Conservation (phyloP, 345 rosid genomes). For the Citrus mangshanensis region DNA sequence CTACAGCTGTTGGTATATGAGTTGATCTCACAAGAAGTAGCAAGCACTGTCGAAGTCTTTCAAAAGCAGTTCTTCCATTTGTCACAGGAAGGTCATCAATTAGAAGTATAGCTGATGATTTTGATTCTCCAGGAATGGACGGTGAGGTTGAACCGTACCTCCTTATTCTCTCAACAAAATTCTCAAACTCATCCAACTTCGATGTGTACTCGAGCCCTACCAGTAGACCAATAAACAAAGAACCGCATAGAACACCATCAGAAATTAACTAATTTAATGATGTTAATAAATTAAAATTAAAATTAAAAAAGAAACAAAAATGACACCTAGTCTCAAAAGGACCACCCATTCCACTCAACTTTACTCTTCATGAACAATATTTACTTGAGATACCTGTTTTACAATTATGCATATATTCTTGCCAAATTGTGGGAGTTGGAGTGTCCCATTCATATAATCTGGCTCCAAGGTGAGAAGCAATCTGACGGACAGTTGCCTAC, state of each 20-base stretch:
- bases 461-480: conserved; percentile 79
- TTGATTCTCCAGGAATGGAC: conserved; percentile 32
- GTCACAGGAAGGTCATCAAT: conserved; percentile 92
- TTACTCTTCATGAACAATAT: background rate
- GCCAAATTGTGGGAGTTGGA: conserved; percentile 95
- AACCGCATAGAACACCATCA: conserved; percentile 10
- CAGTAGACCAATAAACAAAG: conserved; percentile 21
- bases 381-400: conserved; percentile 49
- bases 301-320: too few species aligned
- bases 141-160: conserved; percentile 64
- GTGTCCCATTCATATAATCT: conserved; percentile 81
- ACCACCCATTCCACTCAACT: conserved; percentile 4
- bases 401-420: conserved; percentile 69
- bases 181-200: conserved; percentile 89
- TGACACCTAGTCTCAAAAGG: background rate
- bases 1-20: conserved; percentile 64
- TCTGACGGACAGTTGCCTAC: conserved; percentile 61
- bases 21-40: conserved; percentile 66
- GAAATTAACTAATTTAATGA: conserved; percentile 7
- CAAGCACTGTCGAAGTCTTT: conserved; percentile 65
- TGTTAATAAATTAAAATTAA: background rate
- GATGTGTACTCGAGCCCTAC: conserved; percentile 72
- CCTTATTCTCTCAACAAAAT: conserved; percentile 69
- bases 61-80: conserved; percentile 65
- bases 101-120: conserved; percentile 48